Base-by-base conservation (phyloP, 1,284 basidiomycete species). In the Naganishia sp. region DNA sequence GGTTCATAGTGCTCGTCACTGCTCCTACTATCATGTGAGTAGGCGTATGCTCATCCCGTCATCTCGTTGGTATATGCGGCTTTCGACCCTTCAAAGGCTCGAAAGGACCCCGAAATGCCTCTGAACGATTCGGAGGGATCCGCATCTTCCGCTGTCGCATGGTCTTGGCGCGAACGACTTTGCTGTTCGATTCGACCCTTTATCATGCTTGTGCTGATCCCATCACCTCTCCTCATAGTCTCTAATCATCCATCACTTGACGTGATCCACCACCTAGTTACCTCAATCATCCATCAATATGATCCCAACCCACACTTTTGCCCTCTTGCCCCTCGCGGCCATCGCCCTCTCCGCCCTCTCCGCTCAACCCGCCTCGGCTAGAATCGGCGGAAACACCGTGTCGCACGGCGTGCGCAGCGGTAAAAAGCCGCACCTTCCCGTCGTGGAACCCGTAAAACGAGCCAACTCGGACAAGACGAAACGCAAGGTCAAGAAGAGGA, bases 401-500 rank as follows among this genome's bases (percentile, higher is more conserved):
- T 54, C 54, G 32, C 47, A 51, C 50, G 49, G 54, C 32, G 25
- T 58, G 31, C 54, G 47, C 53, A 56, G 53, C 31, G 58, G 53
- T 43, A 66, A 54, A 15, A 51, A 66, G 35, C 56, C 56, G 35
- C 65, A 64, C 41, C 45, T 67, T 46, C 55, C 67, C 54, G 63
- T 64, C 52, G 50, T 70, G 32, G 65, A 68, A 32, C 39, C 53
- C 23, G 52, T 28, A 28, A 46, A 43, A 23, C 66, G 35, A 31
- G 18, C 39, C 18, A 42, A 23, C 17, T 52, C 45, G 50, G 43
- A 58, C 45, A 66, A 62, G 56, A 68, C 60, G 53, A 68, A 69
- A 55, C 47, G 65, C 43, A 63, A 60, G 64, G 68, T 69, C 68
- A 69, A 61, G 68, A 69, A 69, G 65, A 66, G 68, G 49, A 69